A percentile compares a stretch with the other conserved stretches of the same genome.
Conservation (phyloP, 2,329 filamentous ascomycete genomes). For the Hirsutella thompsonii region DNA sequence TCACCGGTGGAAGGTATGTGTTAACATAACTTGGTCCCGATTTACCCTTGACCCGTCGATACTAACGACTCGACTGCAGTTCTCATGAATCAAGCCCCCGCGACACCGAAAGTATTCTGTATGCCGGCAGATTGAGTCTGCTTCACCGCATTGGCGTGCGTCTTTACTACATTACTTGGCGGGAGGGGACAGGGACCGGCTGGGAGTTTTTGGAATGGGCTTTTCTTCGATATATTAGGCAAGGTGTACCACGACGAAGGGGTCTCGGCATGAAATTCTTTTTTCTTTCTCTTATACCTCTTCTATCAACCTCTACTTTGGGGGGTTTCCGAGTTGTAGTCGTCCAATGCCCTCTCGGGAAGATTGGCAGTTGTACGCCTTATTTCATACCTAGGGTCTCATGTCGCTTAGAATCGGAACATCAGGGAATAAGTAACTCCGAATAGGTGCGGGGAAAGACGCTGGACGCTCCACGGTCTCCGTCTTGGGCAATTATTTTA, state of each 20-base stretch:
- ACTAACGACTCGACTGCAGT: conserved; percentile 3
- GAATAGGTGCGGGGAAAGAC: too few relatives aligned
- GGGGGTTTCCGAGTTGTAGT: not conserved
- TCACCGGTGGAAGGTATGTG: conserved; percentile 57
- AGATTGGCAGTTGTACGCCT: too few relatives aligned
- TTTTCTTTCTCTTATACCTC: not conserved
- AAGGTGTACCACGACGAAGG: not conserved
- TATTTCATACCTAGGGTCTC: too few relatives aligned
- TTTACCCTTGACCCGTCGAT: not conserved
- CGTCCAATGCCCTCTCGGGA: too few relatives aligned
- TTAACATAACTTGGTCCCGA: too few relatives aligned
- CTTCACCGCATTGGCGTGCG: not conserved
- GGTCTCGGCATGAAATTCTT: not conserved
- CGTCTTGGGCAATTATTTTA: not conserved
- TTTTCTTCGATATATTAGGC: not conserved
- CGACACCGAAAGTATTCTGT: not conserved
- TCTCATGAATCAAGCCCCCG: conserved; percentile 9
- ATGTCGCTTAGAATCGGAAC: too few relatives aligned
- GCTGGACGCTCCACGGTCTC: too few relatives aligned
- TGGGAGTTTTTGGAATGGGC: not conserved
- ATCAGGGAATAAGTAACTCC: too few relatives aligned
- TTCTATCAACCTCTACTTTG: not conserved
- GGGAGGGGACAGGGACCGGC: not conserved
- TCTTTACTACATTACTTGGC: not conserved
- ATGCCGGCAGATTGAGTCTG: not conserved